phyloP scores from a whole-genome alignment of 2,329 filamentous ascomycete genomes.

The Pyrenochaeta sp. region DNA sequence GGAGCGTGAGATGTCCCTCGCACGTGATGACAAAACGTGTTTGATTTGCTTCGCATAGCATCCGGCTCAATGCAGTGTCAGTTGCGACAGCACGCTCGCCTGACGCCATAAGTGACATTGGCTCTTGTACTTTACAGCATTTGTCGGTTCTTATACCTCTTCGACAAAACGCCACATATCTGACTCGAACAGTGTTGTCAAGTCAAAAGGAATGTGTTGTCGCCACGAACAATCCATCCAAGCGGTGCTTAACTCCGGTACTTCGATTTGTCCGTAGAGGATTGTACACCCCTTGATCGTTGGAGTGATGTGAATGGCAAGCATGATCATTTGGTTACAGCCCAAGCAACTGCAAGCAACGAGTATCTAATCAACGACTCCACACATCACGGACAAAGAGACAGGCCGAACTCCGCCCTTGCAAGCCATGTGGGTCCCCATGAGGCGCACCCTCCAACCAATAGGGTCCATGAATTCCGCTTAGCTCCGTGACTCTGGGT shows the following conservation, averaged over 20 bases:
- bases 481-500: slow-evolving; percentile 5
- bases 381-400: slow-evolving; percentile 22
- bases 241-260: neutral
- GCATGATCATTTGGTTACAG: neutral
- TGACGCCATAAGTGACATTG: too few species aligned
- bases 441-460: slow-evolving; percentile 6
- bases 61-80: too few species aligned
- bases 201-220: slow-evolving; percentile 6
- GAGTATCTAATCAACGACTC: neutral
- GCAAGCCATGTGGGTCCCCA: neutral
- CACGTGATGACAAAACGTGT: too few species aligned
- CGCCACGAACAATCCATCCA: too few species aligned
- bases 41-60: too few species aligned
- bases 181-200: neutral
- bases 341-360: neutral
- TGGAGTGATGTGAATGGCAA: neutral
- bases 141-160: too few species aligned
- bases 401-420: slow-evolving; percentile 14
- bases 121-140: too few species aligned
- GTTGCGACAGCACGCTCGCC: too few species aligned
- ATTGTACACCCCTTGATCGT: neutral
- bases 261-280: neutral
- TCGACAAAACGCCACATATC: too few species aligned
- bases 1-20: too few species aligned
- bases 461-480: slow-evolving; percentile 7